These are phyloP conservation scores for Scutellaria barbata DNA, from an alignment of 257 asterid genomes.

Conservation along the genomic window DNA sequence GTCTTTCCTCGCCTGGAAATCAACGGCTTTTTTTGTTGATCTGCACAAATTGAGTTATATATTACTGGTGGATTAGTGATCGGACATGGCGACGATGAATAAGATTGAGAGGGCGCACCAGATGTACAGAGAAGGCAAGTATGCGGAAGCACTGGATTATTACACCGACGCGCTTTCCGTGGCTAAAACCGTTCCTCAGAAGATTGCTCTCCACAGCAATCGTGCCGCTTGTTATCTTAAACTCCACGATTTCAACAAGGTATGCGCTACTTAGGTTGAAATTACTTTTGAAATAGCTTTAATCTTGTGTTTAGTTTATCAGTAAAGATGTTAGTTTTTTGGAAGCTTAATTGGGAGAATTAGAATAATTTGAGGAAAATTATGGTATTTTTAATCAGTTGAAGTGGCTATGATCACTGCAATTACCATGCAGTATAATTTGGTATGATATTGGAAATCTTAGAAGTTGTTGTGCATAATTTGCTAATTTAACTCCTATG, in stretches of 20 bases:
- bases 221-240: constrained; percentile 96
- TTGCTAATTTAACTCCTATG: not conserved
- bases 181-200: constrained; percentile 85
- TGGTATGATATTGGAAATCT: constrained; percentile 7
- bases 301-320: constrained; percentile 19
- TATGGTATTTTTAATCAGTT: not conserved
- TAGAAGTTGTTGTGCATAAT: not conserved
- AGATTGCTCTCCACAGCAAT: constrained; percentile 96
- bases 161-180: constrained; percentile 89
- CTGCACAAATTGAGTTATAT: constrained; percentile 12
- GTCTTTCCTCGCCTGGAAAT: not conserved
- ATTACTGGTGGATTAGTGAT: constrained; percentile 27
- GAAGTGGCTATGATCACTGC: not conserved
- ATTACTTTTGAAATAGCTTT: not conserved
- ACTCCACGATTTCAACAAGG: constrained; percentile 88
- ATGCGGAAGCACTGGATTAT: constrained; percentile 72
- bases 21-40: constrained; percentile 12
- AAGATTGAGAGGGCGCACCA: constrained; percentile 93
- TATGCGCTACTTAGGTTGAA: constrained; percentile 25
- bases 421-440: not conserved
- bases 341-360: not conserved
- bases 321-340: not conserved
- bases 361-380: not conserved
- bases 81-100: constrained; percentile 67
- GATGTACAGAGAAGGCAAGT: constrained; percentile 89